Conservation (phyloP, 2,329 filamentous ascomycete genomes). For the Fusarium mangiferae region DNA sequence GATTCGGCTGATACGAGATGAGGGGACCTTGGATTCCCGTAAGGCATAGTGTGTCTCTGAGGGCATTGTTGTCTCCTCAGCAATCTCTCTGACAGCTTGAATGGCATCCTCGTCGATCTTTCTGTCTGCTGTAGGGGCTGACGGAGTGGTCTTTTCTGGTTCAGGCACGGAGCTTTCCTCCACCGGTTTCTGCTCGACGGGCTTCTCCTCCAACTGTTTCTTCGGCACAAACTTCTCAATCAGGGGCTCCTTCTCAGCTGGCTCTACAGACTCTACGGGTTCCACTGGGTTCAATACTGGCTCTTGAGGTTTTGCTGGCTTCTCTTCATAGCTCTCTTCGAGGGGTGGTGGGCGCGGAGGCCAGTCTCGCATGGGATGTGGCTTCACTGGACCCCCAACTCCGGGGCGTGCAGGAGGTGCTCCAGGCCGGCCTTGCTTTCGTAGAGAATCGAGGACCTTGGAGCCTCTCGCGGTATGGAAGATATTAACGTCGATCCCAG, state of each 20-base stretch:
- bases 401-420: constrained; percentile 9
- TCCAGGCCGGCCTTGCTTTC: constrained; percentile 39
- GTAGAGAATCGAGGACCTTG: constrained; percentile 54
- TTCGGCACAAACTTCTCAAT: background rate
- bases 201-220: background rate
- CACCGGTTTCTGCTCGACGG: background rate
- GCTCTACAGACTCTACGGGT: background rate
- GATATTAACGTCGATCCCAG: constrained; percentile 57
- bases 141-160: background rate
- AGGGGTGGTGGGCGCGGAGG: constrained; percentile 41
- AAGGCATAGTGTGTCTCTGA: constrained; percentile 69
- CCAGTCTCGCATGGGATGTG: constrained; percentile 53
- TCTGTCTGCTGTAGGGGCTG: constrained; percentile 1
- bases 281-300: background rate
- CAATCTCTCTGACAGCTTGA: constrained; percentile 44
- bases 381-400: constrained; percentile 44
- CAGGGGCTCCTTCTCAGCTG: background rate
- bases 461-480: constrained; percentile 61
- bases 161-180: background rate
- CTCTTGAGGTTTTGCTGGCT: constrained; percentile 6
- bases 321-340: background rate
- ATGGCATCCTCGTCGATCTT: constrained; percentile 29
- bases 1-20: constrained; percentile 84
- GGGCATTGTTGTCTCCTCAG: constrained; percentile 19
- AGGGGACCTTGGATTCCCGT: constrained; percentile 89